These are phyloP conservation scores for Hypericum perforatum DNA, from an alignment of 345 rosid genomes.

Conservation along the genomic window DNA sequence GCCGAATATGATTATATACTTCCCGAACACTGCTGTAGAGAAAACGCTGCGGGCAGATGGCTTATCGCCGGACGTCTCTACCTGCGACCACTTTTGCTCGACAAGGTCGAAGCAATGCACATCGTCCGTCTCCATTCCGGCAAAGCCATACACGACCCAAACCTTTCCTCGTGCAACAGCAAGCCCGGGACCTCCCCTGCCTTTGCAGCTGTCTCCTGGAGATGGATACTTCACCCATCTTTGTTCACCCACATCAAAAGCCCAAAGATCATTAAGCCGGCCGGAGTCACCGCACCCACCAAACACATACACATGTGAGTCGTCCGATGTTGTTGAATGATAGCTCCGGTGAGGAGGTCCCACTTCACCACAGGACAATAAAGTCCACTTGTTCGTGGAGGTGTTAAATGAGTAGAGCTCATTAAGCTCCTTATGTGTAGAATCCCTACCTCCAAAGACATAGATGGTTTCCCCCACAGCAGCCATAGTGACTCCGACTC, in stretches of 20 bases:
- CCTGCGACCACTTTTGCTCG: slow-evolving; percentile 45
- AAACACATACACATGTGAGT: slow-evolving; percentile 47
- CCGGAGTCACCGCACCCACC: slow-evolving; percentile 81
- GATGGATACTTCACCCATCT: slow-evolving; percentile 52
- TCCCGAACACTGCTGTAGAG: slow-evolving; percentile 43
- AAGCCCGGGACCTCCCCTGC: slow-evolving; percentile 78
- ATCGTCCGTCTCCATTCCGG: slow-evolving; percentile 67
- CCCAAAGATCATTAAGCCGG: slow-evolving; percentile 84
- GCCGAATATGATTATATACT: slow-evolving; percentile 49
- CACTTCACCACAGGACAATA: slow-evolving; percentile 39
- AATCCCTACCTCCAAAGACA: slow-evolving; percentile 77
- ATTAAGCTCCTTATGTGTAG: slow-evolving; percentile 58
- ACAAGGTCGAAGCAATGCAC: slow-evolving; percentile 56
- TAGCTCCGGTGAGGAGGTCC: slow-evolving; percentile 75
- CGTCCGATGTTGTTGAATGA: slow-evolving; percentile 56
- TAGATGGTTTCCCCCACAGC: slow-evolving; percentile 44
- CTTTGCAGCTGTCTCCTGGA: slow-evolving; percentile 52
- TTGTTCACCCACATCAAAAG: slow-evolving; percentile 41
- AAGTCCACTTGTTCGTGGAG: slow-evolving; percentile 42
- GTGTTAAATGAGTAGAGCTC: slow-evolving; percentile 73
- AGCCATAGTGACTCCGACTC: slow-evolving; percentile 86
- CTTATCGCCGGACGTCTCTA: slow-evolving; percentile 58
- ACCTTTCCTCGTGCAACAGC: slow-evolving; percentile 52
- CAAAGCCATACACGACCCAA: slow-evolving; percentile 82
- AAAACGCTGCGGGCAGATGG: slow-evolving; percentile 75